phyloP scores from a whole-genome alignment of 805 yeast species.

The Hagleromyces aurorensis region DNA sequence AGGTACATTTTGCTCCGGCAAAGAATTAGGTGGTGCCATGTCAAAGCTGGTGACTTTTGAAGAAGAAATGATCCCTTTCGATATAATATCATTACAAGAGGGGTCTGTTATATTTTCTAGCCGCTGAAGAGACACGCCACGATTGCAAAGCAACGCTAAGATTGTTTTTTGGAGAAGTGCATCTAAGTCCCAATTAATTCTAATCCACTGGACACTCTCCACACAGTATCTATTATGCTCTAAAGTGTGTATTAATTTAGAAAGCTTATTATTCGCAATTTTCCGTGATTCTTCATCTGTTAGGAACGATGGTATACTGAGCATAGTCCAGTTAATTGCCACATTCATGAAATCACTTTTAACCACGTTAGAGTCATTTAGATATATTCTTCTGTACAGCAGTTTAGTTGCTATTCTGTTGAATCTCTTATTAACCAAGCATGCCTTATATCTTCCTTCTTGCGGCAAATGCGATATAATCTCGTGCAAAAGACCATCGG shows the following conservation, averaged over 20 bases:
- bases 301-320: constrained; percentile 23
- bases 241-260: constrained; percentile 23
- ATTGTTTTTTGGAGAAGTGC: constrained; percentile 26
- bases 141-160: constrained; percentile 22
- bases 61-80: constrained; percentile 20
- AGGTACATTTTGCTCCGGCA: constrained; percentile 28
- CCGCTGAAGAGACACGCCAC: constrained; percentile 27
- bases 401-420: constrained; percentile 28
- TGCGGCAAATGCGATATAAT: constrained; percentile 32
- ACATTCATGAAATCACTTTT: constrained; percentile 28
- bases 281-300: constrained; percentile 23
- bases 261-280: constrained; percentile 28
- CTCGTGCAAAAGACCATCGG: constrained; percentile 28
- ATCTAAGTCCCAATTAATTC: constrained; percentile 39
- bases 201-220: constrained; percentile 31
- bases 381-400: constrained; percentile 33
- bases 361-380: constrained; percentile 37
- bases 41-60: constrained; percentile 28
- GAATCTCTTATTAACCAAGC: constrained; percentile 24
- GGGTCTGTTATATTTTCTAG: constrained; percentile 38
- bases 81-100: constrained; percentile 30
- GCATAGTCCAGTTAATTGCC: constrained; percentile 36
- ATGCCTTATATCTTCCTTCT: constrained; percentile 25
- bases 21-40: constrained; percentile 33
- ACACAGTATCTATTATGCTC: constrained; percentile 17